Percentiles rank a stretch among this genome's conserved stretches.
Evolutionary conservation across 163 green algal genomes (phyloP).

Genomic region (Chlamydomonas reinhardtii): DNA sequence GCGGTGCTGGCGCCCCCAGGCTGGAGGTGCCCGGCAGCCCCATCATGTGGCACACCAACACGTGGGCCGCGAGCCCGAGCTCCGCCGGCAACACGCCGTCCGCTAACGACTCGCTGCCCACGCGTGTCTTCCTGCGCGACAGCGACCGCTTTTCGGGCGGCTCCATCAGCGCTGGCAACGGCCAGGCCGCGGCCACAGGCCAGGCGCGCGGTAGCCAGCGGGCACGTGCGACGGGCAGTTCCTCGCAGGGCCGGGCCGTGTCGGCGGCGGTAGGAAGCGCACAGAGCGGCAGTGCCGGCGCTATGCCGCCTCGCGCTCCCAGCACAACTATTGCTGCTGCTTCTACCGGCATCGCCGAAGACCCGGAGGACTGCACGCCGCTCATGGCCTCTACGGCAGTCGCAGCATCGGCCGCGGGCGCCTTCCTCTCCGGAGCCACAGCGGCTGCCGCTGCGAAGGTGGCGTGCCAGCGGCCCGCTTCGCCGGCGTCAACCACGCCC

Average conservation of each 20-base stretch:
- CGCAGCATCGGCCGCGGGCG: not conserved
- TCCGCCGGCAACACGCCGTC: constrained; percentile 14
- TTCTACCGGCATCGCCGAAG: too few species aligned
- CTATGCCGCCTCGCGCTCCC: too few species aligned
- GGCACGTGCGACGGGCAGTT: too few species aligned
- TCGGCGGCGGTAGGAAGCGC: too few species aligned
- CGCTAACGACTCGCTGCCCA: not conserved
- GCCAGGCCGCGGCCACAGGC: too few species aligned
- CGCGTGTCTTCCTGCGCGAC: not conserved
- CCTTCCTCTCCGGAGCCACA: too few species aligned
- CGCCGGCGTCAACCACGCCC: too few species aligned
- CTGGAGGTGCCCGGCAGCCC: constrained; percentile 15
- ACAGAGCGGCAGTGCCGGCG: too few species aligned
- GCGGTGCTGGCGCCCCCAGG: not conserved
- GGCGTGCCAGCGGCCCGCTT: too few species aligned
- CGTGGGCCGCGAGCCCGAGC: not conserved
- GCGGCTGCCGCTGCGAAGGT: too few species aligned
- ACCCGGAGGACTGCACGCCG: not conserved
- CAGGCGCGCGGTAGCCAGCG: too few species aligned
- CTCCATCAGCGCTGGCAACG: not conserved
- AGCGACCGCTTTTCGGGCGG: not conserved
- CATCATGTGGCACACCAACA: constrained; percentile 38
- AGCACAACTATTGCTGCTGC: not conserved
- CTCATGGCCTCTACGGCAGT: not conserved
- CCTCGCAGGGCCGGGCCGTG: too few species aligned